Evolutionary conservation across 2,329 filamentous ascomycete genomes (phyloP), one percentile per base, ranked within the genome.

Genomic region (Metarhizium album): DNA sequence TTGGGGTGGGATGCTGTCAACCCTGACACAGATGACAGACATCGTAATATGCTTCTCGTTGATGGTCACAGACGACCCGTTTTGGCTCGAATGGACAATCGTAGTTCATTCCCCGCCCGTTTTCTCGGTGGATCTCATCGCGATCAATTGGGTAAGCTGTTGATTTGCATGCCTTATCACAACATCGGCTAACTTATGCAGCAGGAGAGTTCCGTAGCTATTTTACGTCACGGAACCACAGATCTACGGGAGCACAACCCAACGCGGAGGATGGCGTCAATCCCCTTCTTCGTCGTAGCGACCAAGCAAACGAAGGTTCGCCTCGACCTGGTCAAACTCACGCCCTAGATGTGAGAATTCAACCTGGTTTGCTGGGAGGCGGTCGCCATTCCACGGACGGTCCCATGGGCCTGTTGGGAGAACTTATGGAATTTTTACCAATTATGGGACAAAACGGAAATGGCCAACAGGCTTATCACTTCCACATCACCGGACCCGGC

Each of bases 181-280:
- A 35, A 4, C 16, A 13, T 24, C 14, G 33, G 42, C 46, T 37
- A 14, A 46, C 45, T 38, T 22, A n/a, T n/a, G 24, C 18, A 40
- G 6, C 37, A 43, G 13, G 35, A 69, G 73, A 78, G 52, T 76
- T 78, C 59, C 70, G 73, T 42, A 74, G 66, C 57, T 74, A 72
- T 53, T 73, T 67, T 73, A 43, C 40, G 40, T 68, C 68, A 22
- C 66, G 79, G 57, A 69, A 74, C 54, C 76, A 82, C 58, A 74
- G 80, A 51, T 66, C 76, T 49, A 74, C 74, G 45, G 71, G 70
- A 20, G 72, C 77, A 31, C 70, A 78, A 48, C 75, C 78, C 51
- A 74, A 74, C 27, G 75, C 78, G 33, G 89, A 95, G 56, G 90
- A 96, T 63, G 90, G 89, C 3, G 76, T 83, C 22, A 96, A 97